Base-by-base conservation (phyloP, 495 filamentous ascomycete species). In the Penicillium coffeae region DNA sequence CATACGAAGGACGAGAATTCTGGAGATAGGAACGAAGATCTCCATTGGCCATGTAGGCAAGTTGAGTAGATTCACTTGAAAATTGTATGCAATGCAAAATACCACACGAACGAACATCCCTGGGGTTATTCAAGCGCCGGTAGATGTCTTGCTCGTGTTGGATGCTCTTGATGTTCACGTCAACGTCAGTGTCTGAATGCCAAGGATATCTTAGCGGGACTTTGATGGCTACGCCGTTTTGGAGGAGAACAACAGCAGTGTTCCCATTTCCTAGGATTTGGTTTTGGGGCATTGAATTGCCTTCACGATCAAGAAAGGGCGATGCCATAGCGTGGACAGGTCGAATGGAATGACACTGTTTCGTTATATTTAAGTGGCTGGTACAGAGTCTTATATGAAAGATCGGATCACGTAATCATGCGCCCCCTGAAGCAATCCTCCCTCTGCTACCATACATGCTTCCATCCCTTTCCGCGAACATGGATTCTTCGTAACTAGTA, bases 121-220 rank as follows among this genome's bases (percentile, higher is more conserved):
- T 37, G 38, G 20, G 7, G 22, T 8, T 19, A 44, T 58, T 27
- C 12, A 60, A 50, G 21, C 54, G 58, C 50, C 48, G 51, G 38
- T 66, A 64, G 27, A 66, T 42, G 21, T 55, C 50, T 53, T 63
- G 57, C 47, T 66, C 63, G 3, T 47, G 60, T 39, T 22, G 34
- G 12, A 66, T 22, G 25, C n/a, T 46, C 9, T 54, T 8, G 14
- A 55, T 13, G 34, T 65, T 65, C 38, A 39, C 42, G 38, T 56
- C 3, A 6, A 60, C 50, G 13, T 65, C 55, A 8, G 30, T 42
- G 2, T 60, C 59, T 15, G 51, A 46, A 38, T 54, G 58, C 56
- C 51, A 60, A 43, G 12, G 40, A 43, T 51, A 54, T 45, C 49
- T 49, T 35, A 60, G 42, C 0, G 56, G 59, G 1, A 15, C 48